A percentile compares a stretch with the other conserved stretches of the same genome.
phyloP scores from a whole-genome alignment of 495 filamentous ascomycete species.

The Hypoxylon crocopeplum region DNA sequence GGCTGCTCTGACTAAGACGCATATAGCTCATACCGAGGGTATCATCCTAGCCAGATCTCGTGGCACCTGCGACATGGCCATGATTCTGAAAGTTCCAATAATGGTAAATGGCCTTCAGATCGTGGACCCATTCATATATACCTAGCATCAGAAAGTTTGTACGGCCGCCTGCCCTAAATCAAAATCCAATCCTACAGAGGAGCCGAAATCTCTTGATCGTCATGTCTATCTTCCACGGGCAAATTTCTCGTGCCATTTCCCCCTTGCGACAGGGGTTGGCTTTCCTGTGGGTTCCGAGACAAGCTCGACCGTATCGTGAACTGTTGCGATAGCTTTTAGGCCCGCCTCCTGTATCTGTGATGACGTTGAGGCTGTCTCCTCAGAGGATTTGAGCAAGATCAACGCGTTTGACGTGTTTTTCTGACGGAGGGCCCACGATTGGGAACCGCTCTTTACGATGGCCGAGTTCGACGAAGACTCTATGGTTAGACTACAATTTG shows the following conservation, averaged over 20 bases:
- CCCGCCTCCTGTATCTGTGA: slow-evolving; percentile 45
- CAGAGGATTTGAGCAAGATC: slow-evolving; percentile 66
- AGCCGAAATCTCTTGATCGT: too few relatives aligned
- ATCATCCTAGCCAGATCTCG: too few relatives aligned
- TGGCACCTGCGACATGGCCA: too few relatives aligned
- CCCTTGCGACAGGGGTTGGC: slow-evolving; percentile 56
- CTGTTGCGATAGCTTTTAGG: slow-evolving; percentile 70
- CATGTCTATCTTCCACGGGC: slow-evolving; percentile 51
- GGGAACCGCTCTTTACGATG: slow-evolving; percentile 71
- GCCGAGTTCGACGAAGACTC: slow-evolving; percentile 70
- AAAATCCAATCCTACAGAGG: too few relatives aligned
- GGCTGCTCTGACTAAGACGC: too few relatives aligned
- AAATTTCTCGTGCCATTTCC: slow-evolving; percentile 93
- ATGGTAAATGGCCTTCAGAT: too few relatives aligned
- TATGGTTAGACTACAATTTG: slow-evolving; percentile 64
- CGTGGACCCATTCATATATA: too few relatives aligned
- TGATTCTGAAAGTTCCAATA: too few relatives aligned
- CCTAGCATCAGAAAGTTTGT: too few relatives aligned
- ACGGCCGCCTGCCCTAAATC: too few relatives aligned
- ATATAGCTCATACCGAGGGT: too few relatives aligned
- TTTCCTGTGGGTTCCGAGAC: slow-evolving; percentile 47
- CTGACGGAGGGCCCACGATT: slow-evolving; percentile 83
- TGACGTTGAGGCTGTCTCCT: slow-evolving; percentile 16
- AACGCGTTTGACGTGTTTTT: slow-evolving; percentile 91
- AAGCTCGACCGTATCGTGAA: slow-evolving; percentile 77